Percentiles rank a stretch among this genome's conserved stretches.
These are phyloP conservation scores for Globisporangium cystogenes DNA, from an alignment of 352 stramenopile species.

Conservation along the genomic window DNA sequence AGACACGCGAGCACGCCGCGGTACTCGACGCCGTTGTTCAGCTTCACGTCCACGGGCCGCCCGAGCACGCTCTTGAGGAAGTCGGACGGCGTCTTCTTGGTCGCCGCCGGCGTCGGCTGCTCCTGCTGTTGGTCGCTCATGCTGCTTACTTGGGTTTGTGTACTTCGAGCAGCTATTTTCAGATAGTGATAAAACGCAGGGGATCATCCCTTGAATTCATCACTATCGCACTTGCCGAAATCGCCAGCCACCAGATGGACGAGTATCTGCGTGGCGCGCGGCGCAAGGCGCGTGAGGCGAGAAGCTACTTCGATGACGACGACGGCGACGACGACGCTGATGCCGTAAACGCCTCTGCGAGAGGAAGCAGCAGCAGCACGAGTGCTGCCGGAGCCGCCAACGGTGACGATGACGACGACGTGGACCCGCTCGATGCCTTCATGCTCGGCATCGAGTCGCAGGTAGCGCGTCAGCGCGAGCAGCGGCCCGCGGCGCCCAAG, in stretches of 20 bases:
- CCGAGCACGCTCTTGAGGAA: slow-evolving; percentile 93
- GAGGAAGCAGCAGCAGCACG: neutral
- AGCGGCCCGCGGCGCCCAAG: slow-evolving; percentile 29
- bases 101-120: slow-evolving; percentile 20
- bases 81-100: slow-evolving; percentile 88
- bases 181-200: slow-evolving; percentile 11
- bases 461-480: slow-evolving; percentile 39
- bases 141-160: neutral
- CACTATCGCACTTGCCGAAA: neutral
- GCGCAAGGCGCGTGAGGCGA: slow-evolving; percentile 34
- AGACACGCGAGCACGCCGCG: slow-evolving; percentile 97
- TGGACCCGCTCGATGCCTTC: slow-evolving; percentile 82
- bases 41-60: slow-evolving; percentile 96
- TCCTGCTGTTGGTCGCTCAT: slow-evolving; percentile 16
- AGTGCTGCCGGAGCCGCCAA: neutral
- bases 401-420: slow-evolving; percentile 34
- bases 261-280: slow-evolving; percentile 57
- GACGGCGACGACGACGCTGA: slow-evolving; percentile 33
- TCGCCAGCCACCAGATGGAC: no score
- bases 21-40: slow-evolving; percentile 99
- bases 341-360: neutral
- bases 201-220: neutral
- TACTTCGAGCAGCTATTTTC: neutral
- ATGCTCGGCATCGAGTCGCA: slow-evolving; percentile 79
- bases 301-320: slow-evolving; percentile 69